These are phyloP conservation scores for Vaccinium vitisidaea DNA, from an alignment of 148 eudicot genomes.

Conservation along the genomic window DNA sequence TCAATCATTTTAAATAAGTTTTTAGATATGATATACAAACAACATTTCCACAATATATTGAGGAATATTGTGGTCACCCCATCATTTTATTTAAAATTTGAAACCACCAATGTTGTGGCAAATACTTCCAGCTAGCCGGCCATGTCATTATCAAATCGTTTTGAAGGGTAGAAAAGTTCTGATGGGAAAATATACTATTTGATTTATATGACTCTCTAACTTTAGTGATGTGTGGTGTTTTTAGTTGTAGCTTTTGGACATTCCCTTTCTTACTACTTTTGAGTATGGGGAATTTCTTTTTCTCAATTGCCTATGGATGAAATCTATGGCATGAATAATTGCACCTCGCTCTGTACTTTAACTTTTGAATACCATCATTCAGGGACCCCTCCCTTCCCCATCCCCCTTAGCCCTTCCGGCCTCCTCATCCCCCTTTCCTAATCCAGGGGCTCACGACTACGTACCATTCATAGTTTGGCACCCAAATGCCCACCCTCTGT, in stretches of 20 bases:
- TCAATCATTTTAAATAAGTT: too few species aligned
- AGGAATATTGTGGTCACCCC: not conserved
- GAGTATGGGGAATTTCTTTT: not conserved
- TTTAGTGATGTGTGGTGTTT: not conserved
- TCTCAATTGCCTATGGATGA: constrained; percentile 31
- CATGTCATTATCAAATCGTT: not conserved
- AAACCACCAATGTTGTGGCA: not conserved
- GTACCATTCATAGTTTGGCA: too few species aligned
- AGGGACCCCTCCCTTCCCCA: constrained; percentile 10
- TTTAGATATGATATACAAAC: not conserved
- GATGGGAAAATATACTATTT: too few species aligned
- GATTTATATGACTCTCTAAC: not conserved
- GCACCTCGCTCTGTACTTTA: constrained; percentile 31
- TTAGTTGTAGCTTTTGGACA: constrained; percentile 14
- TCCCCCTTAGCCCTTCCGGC: not conserved
- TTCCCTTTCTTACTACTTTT: constrained; percentile 14
- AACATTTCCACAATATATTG: not conserved
- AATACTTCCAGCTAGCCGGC: not conserved
- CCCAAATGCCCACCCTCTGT: too few species aligned
- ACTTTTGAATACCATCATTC: constrained; percentile 40
- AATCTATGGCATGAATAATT: constrained; percentile 38
- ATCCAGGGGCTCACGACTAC: too few species aligned
- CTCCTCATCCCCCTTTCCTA: too few species aligned
- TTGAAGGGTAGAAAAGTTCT: not conserved
- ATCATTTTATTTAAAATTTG: not conserved